Evolutionary conservation across 1,284 basidiomycete species (phyloP).

Genomic region (Sporisorium iseilematis-ciliati): DNA sequence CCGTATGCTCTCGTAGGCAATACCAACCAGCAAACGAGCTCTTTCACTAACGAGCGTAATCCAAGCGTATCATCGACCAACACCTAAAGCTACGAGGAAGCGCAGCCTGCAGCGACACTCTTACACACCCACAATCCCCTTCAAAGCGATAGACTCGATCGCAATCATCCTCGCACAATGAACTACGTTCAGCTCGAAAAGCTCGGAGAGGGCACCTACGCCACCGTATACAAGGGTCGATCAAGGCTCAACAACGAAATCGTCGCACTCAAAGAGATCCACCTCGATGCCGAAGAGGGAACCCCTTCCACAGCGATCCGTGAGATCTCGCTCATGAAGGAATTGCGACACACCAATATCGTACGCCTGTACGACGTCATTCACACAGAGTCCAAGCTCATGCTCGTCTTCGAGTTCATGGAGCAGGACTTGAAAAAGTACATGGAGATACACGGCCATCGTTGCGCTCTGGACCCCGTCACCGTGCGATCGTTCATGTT

Average conservation of each 20-base stretch:
- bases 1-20: background rate
- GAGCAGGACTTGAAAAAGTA: constrained; percentile 99
- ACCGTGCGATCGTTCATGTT: constrained; percentile 98
- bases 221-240: constrained; percentile 69
- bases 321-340: constrained; percentile 96
- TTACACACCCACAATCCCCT: background rate
- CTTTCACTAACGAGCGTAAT: background rate
- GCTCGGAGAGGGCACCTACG: constrained; percentile 69
- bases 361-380: constrained; percentile 98
- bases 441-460: constrained; percentile 98
- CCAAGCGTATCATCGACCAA: background rate
- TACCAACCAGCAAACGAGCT: too few species aligned
- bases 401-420: constrained; percentile 98
- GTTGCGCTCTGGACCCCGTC: constrained; percentile 89
- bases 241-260: constrained; percentile 67
- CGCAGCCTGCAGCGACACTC: background rate
- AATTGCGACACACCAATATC: constrained; percentile 93
- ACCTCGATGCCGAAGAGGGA: constrained; percentile 93
- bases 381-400: constrained; percentile 92
- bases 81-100: background rate
- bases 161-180: constrained; percentile 34
- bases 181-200: constrained; percentile 69
- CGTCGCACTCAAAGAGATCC: constrained; percentile 84
- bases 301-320: constrained; percentile 94
- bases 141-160: background rate